phyloP scores from a whole-genome alignment of 495 filamentous ascomycete species.

The Letharia lupina region DNA sequence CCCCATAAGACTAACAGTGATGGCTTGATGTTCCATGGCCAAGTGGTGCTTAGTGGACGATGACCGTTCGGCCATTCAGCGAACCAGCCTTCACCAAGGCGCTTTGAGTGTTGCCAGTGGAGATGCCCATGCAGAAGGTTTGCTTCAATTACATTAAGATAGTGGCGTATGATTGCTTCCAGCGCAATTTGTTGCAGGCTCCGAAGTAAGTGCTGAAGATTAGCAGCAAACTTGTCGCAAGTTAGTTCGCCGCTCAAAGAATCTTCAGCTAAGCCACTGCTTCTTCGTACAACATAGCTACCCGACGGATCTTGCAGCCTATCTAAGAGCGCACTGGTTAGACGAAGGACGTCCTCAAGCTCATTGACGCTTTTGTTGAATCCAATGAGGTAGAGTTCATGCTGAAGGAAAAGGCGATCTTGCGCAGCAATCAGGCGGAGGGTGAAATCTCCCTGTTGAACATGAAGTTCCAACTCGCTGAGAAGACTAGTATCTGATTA shows the following conservation, averaged over 20 bases:
- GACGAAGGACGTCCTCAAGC: constrained; percentile 16
- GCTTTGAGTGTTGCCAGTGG: constrained; percentile 24
- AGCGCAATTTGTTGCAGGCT: constrained; percentile 22
- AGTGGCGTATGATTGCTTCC: constrained; percentile 19
- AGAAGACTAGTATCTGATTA: constrained; percentile 19
- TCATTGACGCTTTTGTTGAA: constrained; percentile 11
- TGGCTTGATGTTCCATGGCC: constrained; percentile 45
- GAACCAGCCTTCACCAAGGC: constrained; percentile 25
- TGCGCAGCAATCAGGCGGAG: constrained; percentile 17
- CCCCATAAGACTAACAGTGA: constrained; percentile 46
- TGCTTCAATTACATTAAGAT: constrained; percentile 15
- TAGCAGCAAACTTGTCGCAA: constrained; percentile 22
- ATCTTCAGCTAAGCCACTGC: not conserved
- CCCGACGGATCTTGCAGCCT: constrained; percentile 13
- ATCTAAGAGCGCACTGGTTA: constrained; percentile 17
- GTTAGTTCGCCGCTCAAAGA: constrained; percentile 7
- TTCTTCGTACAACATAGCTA: not conserved
- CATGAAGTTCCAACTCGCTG: constrained; percentile 18
- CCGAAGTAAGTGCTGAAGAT: constrained; percentile 24
- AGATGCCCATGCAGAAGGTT: constrained; percentile 22
- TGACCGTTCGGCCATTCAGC: constrained; percentile 32
- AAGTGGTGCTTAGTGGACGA: constrained; percentile 42
- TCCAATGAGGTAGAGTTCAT: constrained; percentile 11
- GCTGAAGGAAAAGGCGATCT: constrained; percentile 22
- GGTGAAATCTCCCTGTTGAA: not conserved